Evolutionary conservation across 2,329 filamentous ascomycete genomes (phyloP), one percentile per base, ranked within the genome.

Genomic region (Colletotrichum gigasporum): DNA sequence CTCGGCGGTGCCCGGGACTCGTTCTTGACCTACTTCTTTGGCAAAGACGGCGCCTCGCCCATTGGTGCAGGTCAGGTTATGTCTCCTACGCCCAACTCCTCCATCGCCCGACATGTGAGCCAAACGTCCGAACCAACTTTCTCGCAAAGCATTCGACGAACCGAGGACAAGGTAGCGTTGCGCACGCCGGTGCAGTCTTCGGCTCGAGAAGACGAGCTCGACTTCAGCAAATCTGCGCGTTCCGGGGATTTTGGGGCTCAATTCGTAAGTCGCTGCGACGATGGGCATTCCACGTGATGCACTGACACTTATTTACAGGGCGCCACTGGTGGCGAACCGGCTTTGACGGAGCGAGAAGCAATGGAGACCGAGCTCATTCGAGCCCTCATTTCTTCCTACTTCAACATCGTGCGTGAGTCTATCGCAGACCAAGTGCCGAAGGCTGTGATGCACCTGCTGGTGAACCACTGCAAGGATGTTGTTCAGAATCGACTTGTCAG

Each of bases 401-500:
- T 99, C 84, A 97, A 97, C 78, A 99, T 99, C 73, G 96, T 99
- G 47, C 92, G 96, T 67, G 96, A 99, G 80, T 95, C 93, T n/a
- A 97, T 97, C 72, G 95, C 95, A 44, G 96, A 99, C 76, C 95
- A 98, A 80, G 96, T 99, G 10, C 96, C 96, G 69, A 99, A 99
- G 82, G 96, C 96, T 5, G 91, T 99, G 71, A 99, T 99, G 96
- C 96, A 99, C 77, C 87, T 99, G 47, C 87, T 99, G 32, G 96
- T 99, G 75, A 99, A 99, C 79, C 93, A 97, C 82, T 97, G 93
- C 81, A 97, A 98, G 78, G 96, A 99, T 70, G 95, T 95, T 11
- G 94, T 99, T 30, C 96, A 99, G 79, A 99, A 99, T 79, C 88
- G 96, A 45, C 88, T 99, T 6, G 96, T 99, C 61, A 97, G 92